A percentile compares a stretch with the other conserved stretches of the same genome.
phyloP scores from a whole-genome alignment of 2,329 filamentous ascomycete species.

The Penicillium hordei region DNA sequence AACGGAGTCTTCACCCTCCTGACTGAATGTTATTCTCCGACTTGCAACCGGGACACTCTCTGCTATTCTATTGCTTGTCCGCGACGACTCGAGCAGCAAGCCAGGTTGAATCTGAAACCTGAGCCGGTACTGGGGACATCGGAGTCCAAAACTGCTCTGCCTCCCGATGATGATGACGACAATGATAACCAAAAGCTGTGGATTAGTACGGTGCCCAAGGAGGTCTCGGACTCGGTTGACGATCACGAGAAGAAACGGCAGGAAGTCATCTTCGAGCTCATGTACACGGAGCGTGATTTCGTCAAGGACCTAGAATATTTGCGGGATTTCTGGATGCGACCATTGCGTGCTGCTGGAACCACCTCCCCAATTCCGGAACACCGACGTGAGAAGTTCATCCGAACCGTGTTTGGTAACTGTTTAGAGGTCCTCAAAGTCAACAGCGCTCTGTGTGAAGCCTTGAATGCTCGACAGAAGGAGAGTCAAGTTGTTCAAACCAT shows the following conservation, averaged over 20 bases:
- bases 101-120: slow-evolving; percentile 87
- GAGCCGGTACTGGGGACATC: slow-evolving; percentile 79
- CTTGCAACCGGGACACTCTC: slow-evolving; percentile 89
- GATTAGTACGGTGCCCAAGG: slow-evolving; percentile 98
- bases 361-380: slow-evolving; percentile 83
- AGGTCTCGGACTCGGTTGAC: slow-evolving; percentile 83
- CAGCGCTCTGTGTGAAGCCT: slow-evolving; percentile 78
- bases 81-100: slow-evolving; percentile 88
- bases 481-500: slow-evolving; percentile 83
- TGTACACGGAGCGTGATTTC: slow-evolving; percentile 98
- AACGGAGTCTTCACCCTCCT: slow-evolving; percentile 96
- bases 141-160: slow-evolving; percentile 66
- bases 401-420: slow-evolving; percentile 93
- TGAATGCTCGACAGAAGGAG: slow-evolving; percentile 89
- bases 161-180: slow-evolving; percentile 72
- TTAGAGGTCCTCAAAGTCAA: slow-evolving; percentile 93
- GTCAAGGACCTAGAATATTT: slow-evolving; percentile 98
- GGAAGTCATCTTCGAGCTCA: slow-evolving; percentile 96
- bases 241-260: slow-evolving; percentile 96
- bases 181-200: slow-evolving; percentile 96
- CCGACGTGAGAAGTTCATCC: slow-evolving; percentile 84
- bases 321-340: slow-evolving; percentile 97
- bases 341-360: slow-evolving; percentile 70
- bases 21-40: slow-evolving; percentile 97
- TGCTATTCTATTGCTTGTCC: slow-evolving; percentile 99